These are phyloP conservation scores for Rosa rugosa DNA, from an alignment of 306 rosid genomes.

Conservation along the genomic window DNA sequence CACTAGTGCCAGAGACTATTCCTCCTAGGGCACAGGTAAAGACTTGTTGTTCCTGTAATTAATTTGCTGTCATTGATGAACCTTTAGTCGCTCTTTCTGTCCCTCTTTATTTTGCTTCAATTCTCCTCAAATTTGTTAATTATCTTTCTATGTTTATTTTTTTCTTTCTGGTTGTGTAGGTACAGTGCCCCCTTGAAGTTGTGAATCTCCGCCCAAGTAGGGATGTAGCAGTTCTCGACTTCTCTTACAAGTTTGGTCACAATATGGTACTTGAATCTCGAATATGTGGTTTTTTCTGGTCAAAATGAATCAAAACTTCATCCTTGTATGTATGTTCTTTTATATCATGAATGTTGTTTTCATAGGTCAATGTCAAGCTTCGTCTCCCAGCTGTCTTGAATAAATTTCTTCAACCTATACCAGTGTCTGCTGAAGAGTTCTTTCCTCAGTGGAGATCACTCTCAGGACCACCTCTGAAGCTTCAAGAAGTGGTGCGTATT, in stretches of 20 bases:
- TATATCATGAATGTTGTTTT: constrained; percentile 26
- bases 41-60: constrained; percentile 17
- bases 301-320: constrained; percentile 15
- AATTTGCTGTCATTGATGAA: constrained; percentile 7
- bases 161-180: constrained; percentile 44
- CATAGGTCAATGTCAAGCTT: constrained; percentile 82
- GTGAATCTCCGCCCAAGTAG: constrained; percentile 90
- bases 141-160: constrained; percentile 23
- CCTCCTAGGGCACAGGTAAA: constrained; percentile 99
- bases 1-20: constrained; percentile 92
- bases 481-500: constrained; percentile 92
- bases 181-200: constrained; percentile 97
- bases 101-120: constrained; percentile 14
- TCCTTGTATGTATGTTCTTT: constrained; percentile 11
- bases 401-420: constrained; percentile 92
- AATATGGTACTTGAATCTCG: constrained; percentile 56
- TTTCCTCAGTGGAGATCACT: constrained; percentile 97
- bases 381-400: constrained; percentile 88
- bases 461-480: constrained; percentile 97
- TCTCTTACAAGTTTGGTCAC: constrained; percentile 89
- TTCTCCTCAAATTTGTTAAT: not conserved
- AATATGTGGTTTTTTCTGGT: constrained; percentile 16
- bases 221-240: constrained; percentile 93
- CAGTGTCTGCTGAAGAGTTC: constrained; percentile 82
- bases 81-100: constrained; percentile 1